Evolutionary conservation across 805 yeast species (phyloP).

Genomic region (Candida hungchunana): DNA sequence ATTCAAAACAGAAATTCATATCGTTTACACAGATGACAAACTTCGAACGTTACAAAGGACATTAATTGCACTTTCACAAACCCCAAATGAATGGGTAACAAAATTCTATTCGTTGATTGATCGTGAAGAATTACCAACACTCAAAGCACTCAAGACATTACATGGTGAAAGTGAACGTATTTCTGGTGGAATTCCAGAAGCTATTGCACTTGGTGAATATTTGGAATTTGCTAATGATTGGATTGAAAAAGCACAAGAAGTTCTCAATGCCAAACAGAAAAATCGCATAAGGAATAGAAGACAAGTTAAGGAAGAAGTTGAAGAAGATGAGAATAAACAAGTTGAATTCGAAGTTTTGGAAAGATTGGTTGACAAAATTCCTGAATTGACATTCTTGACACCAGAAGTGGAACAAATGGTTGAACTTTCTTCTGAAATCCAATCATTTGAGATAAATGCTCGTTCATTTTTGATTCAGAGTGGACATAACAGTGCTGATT

Average conservation of each 20-base stretch:
- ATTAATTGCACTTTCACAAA: conserved; percentile 38
- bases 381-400: conserved; percentile 44
- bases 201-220: conserved; percentile 35
- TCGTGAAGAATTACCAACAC: conserved; percentile 40
- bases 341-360: conserved; percentile 17
- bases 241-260: conserved; percentile 49
- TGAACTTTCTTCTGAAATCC: conserved; percentile 49
- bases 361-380: conserved; percentile 41
- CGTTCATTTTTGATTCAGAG: conserved; percentile 32
- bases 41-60: conserved; percentile 35
- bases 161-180: conserved; percentile 54
- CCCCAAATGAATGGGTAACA: conserved; percentile 48
- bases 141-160: conserved; percentile 41
- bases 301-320: conserved; percentile 7
- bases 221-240: conserved; percentile 45
- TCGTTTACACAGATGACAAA: conserved; percentile 49
- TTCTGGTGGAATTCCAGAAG: conserved; percentile 35
- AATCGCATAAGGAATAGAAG: conserved; percentile 32
- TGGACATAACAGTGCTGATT: conserved; percentile 36
- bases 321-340: conserved; percentile 9
- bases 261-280: conserved; percentile 39
- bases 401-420: conserved; percentile 58
- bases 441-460: conserved; percentile 46
- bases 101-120: conserved; percentile 39
- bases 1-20: conserved; percentile 40